Base-by-base conservation (phyloP, 768 basidiomycete genomes). In the Boletus pseudopeckii region DNA sequence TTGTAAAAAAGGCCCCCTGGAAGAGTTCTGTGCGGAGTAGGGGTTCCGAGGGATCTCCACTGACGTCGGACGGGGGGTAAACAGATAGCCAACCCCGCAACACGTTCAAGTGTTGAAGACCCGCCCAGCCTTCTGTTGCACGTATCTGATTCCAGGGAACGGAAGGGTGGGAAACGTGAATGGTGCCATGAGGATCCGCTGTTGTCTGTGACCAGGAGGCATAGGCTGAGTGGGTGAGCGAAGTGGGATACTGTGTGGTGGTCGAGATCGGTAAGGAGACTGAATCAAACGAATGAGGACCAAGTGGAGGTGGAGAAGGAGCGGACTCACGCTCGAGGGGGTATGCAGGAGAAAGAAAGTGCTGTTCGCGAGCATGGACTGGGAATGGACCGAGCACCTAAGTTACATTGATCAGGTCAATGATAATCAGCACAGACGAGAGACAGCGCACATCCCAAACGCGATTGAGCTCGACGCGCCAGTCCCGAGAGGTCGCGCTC, bases 321-420 rank as follows among this genome's bases (percentile, higher is more conserved):
- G 18, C 30, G 14, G 32, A 66, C 73, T 73, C 68, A 88, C 89
- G 67, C 56, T 86, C 74, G 15, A 90, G 60, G 8, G 89, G 88
- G 61, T 82, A 90, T 10, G 86, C 79, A 5, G 91, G 90, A 1
- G 86, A 86, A n/a, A 92, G 68, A 62, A 82, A 85, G 50, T 92
- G 85, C 45, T 92, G 91, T 58, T 92, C 91, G 62, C 90, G 77
- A 11, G 90, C 90, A 54, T 90, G 88, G 32, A 88, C 80, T 3
- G 90, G 90, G 66, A 92, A 92, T 0, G 90, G 91, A 0, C 90
- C 91, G 13, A 93, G 79, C 11, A 89, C 81, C 86, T 89, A 26
- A 26, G 24, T 26, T 5, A 46, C 39, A 45, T 5, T 15, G n/a
- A 33, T 17, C 24, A 22, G 6, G 45, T 60, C 52, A 52, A 42